phyloP scores from a whole-genome alignment of 768 basidiomycete species.

The Lactarius sanguifluus region DNA sequence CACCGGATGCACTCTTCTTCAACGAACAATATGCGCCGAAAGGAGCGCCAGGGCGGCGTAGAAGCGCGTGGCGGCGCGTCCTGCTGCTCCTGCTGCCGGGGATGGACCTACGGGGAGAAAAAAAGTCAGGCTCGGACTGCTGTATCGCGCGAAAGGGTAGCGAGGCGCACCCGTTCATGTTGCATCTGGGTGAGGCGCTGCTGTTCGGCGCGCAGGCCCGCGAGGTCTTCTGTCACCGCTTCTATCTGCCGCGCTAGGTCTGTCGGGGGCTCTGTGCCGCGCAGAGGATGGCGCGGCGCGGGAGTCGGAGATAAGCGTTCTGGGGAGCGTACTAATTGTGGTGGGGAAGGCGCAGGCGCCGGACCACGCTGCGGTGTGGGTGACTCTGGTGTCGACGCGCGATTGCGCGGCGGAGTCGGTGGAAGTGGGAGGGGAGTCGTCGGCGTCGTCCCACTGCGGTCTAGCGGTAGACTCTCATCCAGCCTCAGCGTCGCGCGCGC shows the following conservation, averaged over 20 bases:
- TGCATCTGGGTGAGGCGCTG: constrained; percentile 10
- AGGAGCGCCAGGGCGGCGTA: constrained; percentile 2
- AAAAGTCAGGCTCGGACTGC: background rate
- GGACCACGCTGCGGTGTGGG: constrained; percentile 14
- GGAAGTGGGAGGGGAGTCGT: background rate
- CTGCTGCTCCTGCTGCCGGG: background rate
- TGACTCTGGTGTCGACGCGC: constrained; percentile 4
- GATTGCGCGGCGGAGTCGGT: background rate
- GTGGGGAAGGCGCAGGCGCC: background rate
- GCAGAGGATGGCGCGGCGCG: background rate
- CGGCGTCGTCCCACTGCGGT: background rate
- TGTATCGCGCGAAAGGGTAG: background rate
- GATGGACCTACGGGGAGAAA: background rate
- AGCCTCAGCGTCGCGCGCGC: constrained; percentile 12
- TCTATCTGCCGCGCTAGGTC: constrained; percentile 22
- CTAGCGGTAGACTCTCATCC: constrained; percentile 1
- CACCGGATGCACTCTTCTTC: constrained; percentile 31
- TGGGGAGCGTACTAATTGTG: background rate
- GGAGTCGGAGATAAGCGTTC: background rate
- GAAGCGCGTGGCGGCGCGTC: background rate
- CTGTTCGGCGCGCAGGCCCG: constrained; percentile 14
- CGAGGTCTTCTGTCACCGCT: constrained; percentile 14
- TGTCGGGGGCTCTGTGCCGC: background rate
- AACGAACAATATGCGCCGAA: constrained; percentile 21
- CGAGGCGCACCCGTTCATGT: constrained; percentile 9